Evolutionary conservation across 2,329 filamentous ascomycete genomes (phyloP).

Genomic region (Ophiostoma australiae): DNA sequence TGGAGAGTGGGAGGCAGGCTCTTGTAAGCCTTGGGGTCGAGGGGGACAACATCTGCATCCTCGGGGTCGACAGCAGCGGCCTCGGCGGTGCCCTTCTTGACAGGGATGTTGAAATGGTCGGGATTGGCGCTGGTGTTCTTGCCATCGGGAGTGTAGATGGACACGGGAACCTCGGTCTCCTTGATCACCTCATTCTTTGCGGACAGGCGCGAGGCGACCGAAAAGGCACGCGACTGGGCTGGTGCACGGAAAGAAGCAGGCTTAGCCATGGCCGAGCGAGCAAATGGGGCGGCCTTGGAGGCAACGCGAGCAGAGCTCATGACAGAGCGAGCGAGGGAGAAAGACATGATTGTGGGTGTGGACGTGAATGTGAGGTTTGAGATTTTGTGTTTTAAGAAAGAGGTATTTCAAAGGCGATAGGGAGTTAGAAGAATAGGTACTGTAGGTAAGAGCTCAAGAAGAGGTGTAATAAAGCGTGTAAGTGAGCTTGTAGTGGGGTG

Average conservation of each 20-base stretch:
- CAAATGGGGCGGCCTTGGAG: conserved; percentile 30
- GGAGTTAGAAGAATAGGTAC: background rate
- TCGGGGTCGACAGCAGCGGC: conserved; percentile 33
- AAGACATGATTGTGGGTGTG: conserved; percentile 29
- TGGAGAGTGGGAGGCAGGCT: conserved; percentile 60
- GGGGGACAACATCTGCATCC: conserved; percentile 49
- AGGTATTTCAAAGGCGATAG: background rate
- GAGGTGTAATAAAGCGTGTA: conserved; percentile 16
- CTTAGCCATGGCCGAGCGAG: conserved; percentile 28
- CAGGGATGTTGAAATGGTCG: conserved; percentile 54
- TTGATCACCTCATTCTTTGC: conserved; percentile 47
- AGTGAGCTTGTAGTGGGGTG: conserved; percentile 20
- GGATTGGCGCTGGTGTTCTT: conserved; percentile 41
- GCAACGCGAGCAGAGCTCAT: conserved; percentile 33
- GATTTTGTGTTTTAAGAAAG: background rate
- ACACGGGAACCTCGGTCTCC: conserved; percentile 54
- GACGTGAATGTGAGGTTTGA: conserved; percentile 10
- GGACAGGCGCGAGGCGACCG: conserved; percentile 33
- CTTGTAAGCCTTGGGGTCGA: conserved; percentile 50
- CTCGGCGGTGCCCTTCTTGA: conserved; percentile 33
- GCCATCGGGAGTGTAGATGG: conserved; percentile 46
- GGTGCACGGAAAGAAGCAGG: conserved; percentile 24
- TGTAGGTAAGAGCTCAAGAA: too few relatives aligned
- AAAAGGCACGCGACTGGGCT: conserved; percentile 35
- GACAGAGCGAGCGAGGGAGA: conserved; percentile 31